Evolutionary conservation across 305 asterid species (phyloP).

Genomic region (Fraxinus angustifolia): DNA sequence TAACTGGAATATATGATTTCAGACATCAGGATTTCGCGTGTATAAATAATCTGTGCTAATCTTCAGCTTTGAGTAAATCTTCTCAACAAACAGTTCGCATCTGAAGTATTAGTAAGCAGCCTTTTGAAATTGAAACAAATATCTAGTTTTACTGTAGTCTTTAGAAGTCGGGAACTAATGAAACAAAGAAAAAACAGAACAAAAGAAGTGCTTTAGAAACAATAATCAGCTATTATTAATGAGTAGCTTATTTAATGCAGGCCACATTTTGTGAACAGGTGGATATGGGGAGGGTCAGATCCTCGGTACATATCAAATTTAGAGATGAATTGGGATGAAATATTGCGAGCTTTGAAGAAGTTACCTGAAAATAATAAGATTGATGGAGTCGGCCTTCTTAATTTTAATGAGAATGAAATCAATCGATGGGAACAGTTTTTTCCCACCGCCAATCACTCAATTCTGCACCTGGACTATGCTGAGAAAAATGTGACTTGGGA

Average conservation of each 20-base stretch:
- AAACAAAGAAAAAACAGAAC: not conserved
- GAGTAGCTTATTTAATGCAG: constrained; percentile 38
- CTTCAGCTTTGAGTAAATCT: not conserved
- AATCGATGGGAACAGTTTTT: constrained; percentile 35
- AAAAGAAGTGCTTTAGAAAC: not conserved
- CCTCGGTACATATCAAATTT: constrained; percentile 43
- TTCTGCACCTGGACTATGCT: constrained; percentile 41
- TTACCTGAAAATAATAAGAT: constrained; percentile 24
- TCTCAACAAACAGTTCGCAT: not conserved
- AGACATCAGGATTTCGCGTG: not conserved
- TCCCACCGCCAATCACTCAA: constrained; percentile 39
- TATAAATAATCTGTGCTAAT: not conserved
- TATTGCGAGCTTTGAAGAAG: constrained; percentile 20
- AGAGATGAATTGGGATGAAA: constrained; percentile 39
- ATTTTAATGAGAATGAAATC: constrained; percentile 52
- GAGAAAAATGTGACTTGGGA: constrained; percentile 53
- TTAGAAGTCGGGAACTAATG: not conserved
- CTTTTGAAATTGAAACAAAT: not conserved
- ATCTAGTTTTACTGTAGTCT: not conserved
- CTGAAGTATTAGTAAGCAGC: not conserved
- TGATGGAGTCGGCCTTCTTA: constrained; percentile 44
- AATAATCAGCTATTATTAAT: constrained; percentile 6
- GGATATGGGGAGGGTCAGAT: constrained; percentile 42
- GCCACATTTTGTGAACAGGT: constrained; percentile 45
- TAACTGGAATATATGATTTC: not conserved